Conservation (phyloP, 345 rosid species). For the Microthlaspi erraticum region DNA sequence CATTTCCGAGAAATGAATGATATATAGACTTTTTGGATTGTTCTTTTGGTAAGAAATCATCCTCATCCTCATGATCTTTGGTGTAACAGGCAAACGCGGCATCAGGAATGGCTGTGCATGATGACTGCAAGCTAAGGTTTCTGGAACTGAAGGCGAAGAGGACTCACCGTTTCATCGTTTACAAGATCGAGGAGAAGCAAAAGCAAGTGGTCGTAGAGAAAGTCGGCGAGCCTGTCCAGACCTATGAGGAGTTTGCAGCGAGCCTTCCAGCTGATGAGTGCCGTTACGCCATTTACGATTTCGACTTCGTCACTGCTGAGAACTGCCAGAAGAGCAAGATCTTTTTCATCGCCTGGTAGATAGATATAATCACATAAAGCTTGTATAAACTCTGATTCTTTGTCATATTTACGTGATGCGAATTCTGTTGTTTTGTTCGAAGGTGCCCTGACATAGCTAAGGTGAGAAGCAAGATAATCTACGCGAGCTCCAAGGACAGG, state of each 20-base stretch:
- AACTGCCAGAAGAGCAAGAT: slow-evolving; percentile 96
- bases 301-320: slow-evolving; percentile 70
- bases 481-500: slow-evolving; percentile 50
- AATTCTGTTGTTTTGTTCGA: not conserved
- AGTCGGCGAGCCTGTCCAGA: slow-evolving; percentile 52
- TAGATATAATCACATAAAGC: not conserved
- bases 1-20: not conserved
- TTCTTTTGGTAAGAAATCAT: not conserved
- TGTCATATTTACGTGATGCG: not conserved
- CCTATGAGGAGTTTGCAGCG: slow-evolving; percentile 59
- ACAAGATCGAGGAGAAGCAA: slow-evolving; percentile 66
- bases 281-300: slow-evolving; percentile 72
- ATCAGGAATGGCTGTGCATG: slow-evolving; percentile 74
- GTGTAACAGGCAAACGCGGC: slow-evolving; percentile 60
- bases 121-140: slow-evolving; percentile 70
- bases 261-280: slow-evolving; percentile 65
- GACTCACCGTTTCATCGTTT: slow-evolving; percentile 64
- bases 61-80: too few species aligned
- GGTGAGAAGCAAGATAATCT: slow-evolving; percentile 44
- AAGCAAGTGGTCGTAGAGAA: slow-evolving; percentile 66
- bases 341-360: slow-evolving; percentile 71
- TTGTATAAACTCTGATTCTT: not conserved
- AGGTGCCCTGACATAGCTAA: slow-evolving; percentile 38
- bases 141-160: slow-evolving; percentile 70
- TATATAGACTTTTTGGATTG: not conserved